These are phyloP conservation scores for Diaporthe eres DNA, from an alignment of 2,329 filamentous ascomycete genomes.

Conservation along the genomic window DNA sequence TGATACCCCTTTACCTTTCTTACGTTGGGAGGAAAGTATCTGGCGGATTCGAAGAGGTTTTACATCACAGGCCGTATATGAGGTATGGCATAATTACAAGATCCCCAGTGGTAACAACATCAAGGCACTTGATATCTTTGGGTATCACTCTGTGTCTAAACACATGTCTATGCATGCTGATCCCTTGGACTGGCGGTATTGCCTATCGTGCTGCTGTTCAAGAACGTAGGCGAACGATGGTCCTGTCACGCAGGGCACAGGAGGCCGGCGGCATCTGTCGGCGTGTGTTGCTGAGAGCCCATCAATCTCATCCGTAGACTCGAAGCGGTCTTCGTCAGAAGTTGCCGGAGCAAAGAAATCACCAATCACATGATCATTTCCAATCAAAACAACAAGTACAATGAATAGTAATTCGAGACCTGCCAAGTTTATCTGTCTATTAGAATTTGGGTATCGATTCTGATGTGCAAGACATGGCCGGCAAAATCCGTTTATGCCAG, in stretches of 20 bases:
- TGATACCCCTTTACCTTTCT: slow-evolving; percentile 23
- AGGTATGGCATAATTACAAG: not conserved
- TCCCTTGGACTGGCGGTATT: not conserved
- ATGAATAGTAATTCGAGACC: not conserved
- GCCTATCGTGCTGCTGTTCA: not conserved
- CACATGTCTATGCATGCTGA: not conserved
- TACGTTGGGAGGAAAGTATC: not conserved
- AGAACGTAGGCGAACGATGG: not conserved
- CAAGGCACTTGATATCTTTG: too few species aligned
- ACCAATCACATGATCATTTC: not conserved
- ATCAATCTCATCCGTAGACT: not conserved
- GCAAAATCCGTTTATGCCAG: not conserved
- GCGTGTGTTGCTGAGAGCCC: not conserved
- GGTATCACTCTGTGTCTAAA: not conserved
- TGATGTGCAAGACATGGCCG: slow-evolving; percentile 20
- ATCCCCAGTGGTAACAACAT: too few species aligned
- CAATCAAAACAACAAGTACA: not conserved
- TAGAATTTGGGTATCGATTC: slow-evolving; percentile 36
- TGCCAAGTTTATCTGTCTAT: slow-evolving; percentile 34
- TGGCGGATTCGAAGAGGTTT: not conserved
- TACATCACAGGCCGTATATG: not conserved
- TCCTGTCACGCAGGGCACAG: not conserved
- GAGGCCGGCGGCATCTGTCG: too few species aligned
- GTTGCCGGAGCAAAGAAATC: not conserved
- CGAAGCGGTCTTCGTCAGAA: not conserved